Percentiles rank a stretch among this genome's conserved stretches.
These are phyloP conservation scores for Arthrocladium fulminans DNA, from an alignment of 2,329 filamentous ascomycete genomes.

Conservation along the genomic window DNA sequence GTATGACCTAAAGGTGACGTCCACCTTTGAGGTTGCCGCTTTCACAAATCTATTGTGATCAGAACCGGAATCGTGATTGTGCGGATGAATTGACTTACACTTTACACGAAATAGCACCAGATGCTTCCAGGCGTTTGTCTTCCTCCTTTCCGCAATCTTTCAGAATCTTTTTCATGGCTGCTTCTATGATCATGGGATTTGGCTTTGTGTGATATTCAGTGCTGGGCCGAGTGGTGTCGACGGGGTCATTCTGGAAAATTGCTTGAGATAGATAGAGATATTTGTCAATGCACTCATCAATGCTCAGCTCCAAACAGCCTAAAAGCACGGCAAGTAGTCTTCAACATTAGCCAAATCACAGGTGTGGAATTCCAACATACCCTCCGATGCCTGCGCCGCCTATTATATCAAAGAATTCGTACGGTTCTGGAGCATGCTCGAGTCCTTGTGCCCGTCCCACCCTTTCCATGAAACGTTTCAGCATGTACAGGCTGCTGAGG, in stretches of 20 bases:
- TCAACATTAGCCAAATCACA: background rate
- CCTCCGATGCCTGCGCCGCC: background rate
- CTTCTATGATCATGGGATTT: no score
- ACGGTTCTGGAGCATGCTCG: background rate
- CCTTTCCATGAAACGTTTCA: background rate
- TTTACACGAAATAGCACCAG: background rate
- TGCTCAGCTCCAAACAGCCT: background rate
- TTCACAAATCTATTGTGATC: background rate
- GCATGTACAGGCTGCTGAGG: slow-evolving; percentile 1
- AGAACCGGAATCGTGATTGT: background rate
- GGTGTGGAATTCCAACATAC: background rate
- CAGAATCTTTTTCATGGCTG: background rate
- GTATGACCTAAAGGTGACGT: background rate
- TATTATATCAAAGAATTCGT: slow-evolving; percentile 1
- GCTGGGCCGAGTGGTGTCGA: background rate
- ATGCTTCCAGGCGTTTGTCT: background rate
- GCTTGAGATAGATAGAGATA: background rate
- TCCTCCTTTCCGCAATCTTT: background rate
- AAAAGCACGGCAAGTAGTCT: background rate
- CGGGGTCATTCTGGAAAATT: background rate
- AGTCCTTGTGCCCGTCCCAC: background rate
- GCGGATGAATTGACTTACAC: background rate
- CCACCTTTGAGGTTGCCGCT: no score
- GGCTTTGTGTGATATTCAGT: no score
- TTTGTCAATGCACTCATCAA: background rate